Percentiles rank a stretch among this genome's conserved stretches.
phyloP scores from a whole-genome alignment of 73 alveolate genomes.

The Symbiodinium pilosum region DNA sequence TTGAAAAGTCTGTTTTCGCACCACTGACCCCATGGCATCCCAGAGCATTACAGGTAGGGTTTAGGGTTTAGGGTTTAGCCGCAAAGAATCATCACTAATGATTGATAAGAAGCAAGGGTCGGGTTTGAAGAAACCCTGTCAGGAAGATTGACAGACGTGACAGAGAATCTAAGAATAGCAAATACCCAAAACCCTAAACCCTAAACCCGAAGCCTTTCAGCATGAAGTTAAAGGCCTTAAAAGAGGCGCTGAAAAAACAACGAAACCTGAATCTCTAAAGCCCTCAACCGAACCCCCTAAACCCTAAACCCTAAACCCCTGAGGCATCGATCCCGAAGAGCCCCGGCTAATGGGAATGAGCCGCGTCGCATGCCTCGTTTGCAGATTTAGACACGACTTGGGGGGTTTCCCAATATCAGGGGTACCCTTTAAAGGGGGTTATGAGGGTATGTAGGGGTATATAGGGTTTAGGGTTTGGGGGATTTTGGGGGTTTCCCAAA shows the following conservation, averaged over 20 bases:
- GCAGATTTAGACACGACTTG: neutral
- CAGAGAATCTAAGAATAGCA: neutral
- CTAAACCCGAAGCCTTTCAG: neutral
- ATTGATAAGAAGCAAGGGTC: too few species aligned
- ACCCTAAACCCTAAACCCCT: too few species aligned
- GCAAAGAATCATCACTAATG: too few species aligned
- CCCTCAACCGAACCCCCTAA: neutral
- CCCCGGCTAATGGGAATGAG: constrained; percentile 23
- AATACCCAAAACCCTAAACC: neutral
- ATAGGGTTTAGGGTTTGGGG: neutral
- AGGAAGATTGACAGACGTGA: too few species aligned
- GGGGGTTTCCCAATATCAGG: too few species aligned
- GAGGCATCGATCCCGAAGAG: neutral
- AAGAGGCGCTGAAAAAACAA: neutral
- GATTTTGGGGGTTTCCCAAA: neutral
- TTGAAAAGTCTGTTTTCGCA: too few species aligned
- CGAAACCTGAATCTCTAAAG: neutral
- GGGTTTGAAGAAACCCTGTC: too few species aligned
- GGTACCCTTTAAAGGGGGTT: too few species aligned
- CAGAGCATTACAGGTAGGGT: too few species aligned
- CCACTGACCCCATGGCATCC: too few species aligned
- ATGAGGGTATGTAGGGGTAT: neutral
- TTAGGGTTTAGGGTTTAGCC: neutral
- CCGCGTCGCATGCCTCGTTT: neutral
- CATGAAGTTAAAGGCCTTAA: too few species aligned